These are phyloP conservation scores for Entamoeba invadens DNA, from an alignment of 208 protist genomes.

Conservation along the genomic window DNA sequence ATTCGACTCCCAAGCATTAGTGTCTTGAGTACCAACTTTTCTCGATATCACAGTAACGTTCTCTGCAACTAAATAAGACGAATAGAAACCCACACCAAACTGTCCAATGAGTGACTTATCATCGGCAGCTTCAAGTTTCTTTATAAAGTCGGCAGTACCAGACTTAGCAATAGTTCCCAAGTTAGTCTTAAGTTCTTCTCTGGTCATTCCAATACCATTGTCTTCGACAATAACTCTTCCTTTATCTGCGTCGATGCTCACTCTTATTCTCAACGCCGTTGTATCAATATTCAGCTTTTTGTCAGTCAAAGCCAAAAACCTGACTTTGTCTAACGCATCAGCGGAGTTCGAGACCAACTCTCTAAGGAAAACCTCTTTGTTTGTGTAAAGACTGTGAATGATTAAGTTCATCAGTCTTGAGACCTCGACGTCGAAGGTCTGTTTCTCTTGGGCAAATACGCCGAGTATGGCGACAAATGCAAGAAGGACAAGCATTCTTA, in stretches of 20 bases:
- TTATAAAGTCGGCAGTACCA: constrained; percentile 94
- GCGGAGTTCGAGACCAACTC: constrained; percentile 94
- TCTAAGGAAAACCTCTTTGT: constrained; percentile 96
- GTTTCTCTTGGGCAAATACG: neutral
- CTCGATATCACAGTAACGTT: constrained; percentile 78
- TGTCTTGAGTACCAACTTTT: constrained; percentile 68
- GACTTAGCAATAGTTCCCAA: constrained; percentile 95
- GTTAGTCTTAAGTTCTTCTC: constrained; percentile 86
- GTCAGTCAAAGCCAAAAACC: constrained; percentile 79
- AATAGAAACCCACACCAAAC: constrained; percentile 99
- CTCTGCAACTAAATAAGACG: constrained; percentile 90
- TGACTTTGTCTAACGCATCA: constrained; percentile 58
- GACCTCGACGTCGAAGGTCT: constrained; percentile 27
- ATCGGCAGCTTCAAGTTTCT: constrained; percentile 43
- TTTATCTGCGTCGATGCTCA: constrained; percentile 75
- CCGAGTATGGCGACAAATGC: no score
- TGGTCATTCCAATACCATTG: constrained; percentile 96
- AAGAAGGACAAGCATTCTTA: no score
- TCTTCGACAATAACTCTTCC: constrained; percentile 81
- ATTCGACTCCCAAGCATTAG: constrained; percentile 83
- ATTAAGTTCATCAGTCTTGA: constrained; percentile 77
- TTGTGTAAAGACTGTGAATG: constrained; percentile 97
- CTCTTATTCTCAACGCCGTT: constrained; percentile 73
- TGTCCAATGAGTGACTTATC: constrained; percentile 91
- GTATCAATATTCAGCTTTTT: constrained; percentile 62